These are phyloP conservation scores for Phytophthora vignae DNA, from an alignment of 352 stramenopile genomes.

Conservation along the genomic window DNA sequence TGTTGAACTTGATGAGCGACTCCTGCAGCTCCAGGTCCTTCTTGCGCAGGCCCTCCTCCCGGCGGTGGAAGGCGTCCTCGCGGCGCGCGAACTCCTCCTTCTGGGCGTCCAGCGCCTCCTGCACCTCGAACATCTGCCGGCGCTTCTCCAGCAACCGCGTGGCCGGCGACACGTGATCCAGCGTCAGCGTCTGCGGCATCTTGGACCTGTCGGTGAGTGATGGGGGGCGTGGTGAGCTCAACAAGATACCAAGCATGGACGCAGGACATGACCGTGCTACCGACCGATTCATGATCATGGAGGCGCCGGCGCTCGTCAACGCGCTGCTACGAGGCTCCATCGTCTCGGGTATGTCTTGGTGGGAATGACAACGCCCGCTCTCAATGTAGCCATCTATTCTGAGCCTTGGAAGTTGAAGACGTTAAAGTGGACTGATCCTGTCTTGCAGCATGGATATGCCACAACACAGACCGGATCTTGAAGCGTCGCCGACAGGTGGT, in stretches of 20 bases:
- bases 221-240: neutral
- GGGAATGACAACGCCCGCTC: neutral
- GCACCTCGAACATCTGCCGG: conserved; percentile 95
- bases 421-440: conserved; percentile 14
- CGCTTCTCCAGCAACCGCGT: conserved; percentile 95
- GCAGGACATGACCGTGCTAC: neutral
- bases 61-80: conserved; percentile 93
- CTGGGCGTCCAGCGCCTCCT: conserved; percentile 94
- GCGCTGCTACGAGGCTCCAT: conserved; percentile 68
- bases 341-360: neutral
- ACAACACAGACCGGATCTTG: conserved; percentile 5
- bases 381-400: conserved; percentile 36
- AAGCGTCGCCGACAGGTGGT: conserved; percentile 16
- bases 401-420: conserved; percentile 1
- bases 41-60: conserved; percentile 92
- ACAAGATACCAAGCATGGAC: conserved; percentile 1
- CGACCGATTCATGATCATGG: conserved; percentile 77
- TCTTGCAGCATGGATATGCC: conserved; percentile 6
- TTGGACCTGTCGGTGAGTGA: conserved; percentile 37
- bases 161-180: conserved; percentile 94
- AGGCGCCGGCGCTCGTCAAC: conserved; percentile 64
- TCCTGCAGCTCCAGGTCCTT: conserved; percentile 96
- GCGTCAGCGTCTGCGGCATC: conserved; percentile 89
- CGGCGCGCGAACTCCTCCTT: conserved; percentile 94
- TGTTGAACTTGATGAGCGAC: conserved; percentile 97